phyloP scores from a whole-genome alignment of 768 basidiomycete species.

The Cytidiella melzeri region DNA sequence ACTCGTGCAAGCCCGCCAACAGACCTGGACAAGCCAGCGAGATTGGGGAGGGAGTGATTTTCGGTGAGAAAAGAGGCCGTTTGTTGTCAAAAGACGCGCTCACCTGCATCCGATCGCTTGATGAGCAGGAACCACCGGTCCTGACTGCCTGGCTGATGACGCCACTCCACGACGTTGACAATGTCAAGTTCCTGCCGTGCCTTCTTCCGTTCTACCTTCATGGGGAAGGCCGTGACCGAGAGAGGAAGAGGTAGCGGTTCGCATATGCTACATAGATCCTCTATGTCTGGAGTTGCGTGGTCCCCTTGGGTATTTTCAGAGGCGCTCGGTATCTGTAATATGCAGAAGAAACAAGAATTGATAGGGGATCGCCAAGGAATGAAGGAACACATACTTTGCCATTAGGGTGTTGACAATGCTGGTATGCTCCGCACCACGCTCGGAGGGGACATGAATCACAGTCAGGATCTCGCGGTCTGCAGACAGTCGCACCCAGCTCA shows the following conservation, averaged over 20 bases:
- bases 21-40: constrained; percentile 55
- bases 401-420: constrained; percentile 9
- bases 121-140: constrained; percentile 69
- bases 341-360: neutral
- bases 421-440: constrained; percentile 63
- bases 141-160: constrained; percentile 19
- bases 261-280: constrained; percentile 70
- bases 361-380: constrained; percentile 3
- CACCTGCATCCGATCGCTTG: constrained; percentile 80
- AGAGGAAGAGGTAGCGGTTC: constrained; percentile 41
- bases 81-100: constrained; percentile 13
- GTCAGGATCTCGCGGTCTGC: constrained; percentile 75
- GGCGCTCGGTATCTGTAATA: neutral
- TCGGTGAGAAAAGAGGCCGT: neutral
- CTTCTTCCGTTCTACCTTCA: constrained; percentile 80
- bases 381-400: constrained; percentile 3
- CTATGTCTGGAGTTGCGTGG: constrained; percentile 49
- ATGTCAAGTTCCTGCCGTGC: constrained; percentile 79
- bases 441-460: constrained; percentile 71
- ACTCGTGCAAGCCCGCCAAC: constrained; percentile 85
- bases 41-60: constrained; percentile 2
- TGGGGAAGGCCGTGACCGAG: constrained; percentile 74
- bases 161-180: constrained; percentile 86
- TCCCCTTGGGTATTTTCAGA: constrained; percentile 1
- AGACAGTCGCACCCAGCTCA: constrained; percentile 90